Conservation (phyloP, 129 eudicot genomes). For the Flaveria ramosissima region DNA sequence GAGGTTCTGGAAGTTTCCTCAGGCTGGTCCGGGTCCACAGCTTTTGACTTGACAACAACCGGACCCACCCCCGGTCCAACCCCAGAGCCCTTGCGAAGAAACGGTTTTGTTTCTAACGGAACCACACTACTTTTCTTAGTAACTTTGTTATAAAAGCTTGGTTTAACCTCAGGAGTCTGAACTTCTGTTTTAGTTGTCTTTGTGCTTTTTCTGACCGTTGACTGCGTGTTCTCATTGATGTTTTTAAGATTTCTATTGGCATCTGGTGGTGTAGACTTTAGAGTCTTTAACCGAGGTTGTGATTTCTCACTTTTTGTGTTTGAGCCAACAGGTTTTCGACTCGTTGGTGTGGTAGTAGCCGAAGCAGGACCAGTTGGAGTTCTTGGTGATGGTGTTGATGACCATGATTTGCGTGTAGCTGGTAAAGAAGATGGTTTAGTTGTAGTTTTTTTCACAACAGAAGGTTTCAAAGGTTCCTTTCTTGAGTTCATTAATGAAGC, state of each 20-base stretch:
- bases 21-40: slow-evolving; percentile 36
- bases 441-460: slow-evolving; percentile 54
- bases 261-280: slow-evolving; percentile 49
- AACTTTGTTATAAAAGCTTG: slow-evolving; percentile 65
- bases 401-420: slow-evolving; percentile 87
- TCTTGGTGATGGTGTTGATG: slow-evolving; percentile 67
- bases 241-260: slow-evolving; percentile 44
- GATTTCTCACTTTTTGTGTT: slow-evolving; percentile 57
- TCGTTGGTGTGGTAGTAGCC: slow-evolving; percentile 46
- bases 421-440: slow-evolving; percentile 60
- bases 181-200: slow-evolving; percentile 46
- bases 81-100: slow-evolving; percentile 70
- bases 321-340: slow-evolving; percentile 51
- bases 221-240: slow-evolving; percentile 50
- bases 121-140: slow-evolving; percentile 85
- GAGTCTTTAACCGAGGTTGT: slow-evolving; percentile 40
- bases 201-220: slow-evolving; percentile 40
- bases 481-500: slow-evolving; percentile 48
- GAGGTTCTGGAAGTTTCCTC: slow-evolving; percentile 43
- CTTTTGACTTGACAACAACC: slow-evolving; percentile 45
- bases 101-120: slow-evolving; percentile 84
- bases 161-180: slow-evolving; percentile 55
- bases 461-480: slow-evolving; percentile 49
- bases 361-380: slow-evolving; percentile 46
- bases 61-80: slow-evolving; percentile 49